These are phyloP conservation scores for Chrysochromulina parva DNA, from an alignment of 78 protist species.

Conservation along the genomic window DNA sequence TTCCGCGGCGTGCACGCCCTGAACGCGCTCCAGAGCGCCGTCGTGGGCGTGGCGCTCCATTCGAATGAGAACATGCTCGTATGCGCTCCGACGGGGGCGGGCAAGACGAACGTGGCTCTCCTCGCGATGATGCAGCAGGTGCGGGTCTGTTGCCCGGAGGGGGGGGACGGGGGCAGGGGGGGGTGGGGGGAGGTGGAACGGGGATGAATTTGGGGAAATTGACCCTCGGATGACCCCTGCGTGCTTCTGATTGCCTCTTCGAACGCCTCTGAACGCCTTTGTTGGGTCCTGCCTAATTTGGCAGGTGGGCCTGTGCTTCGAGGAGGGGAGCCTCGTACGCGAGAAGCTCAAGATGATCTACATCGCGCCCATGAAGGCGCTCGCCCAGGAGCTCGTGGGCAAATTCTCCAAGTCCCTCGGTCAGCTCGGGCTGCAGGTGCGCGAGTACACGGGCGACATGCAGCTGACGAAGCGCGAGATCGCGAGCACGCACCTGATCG, in stretches of 20 bases:
- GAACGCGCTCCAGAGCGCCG: conserved; percentile 26
- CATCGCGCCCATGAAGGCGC: conserved; percentile 99
- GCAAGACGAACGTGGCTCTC: conserved; percentile 83
- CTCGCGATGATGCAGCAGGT: conserved; percentile 68
- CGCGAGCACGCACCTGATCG: conserved; percentile 58
- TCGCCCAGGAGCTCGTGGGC: conserved; percentile 76
- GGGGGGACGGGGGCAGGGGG: too few species aligned
- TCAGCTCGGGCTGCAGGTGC: conserved; percentile 71
- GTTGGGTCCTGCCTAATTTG: not conserved
- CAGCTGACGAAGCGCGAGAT: conserved; percentile 92
- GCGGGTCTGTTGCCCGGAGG: conserved; percentile 49
- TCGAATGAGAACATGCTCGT: conserved; percentile 90
- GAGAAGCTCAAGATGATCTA: conserved; percentile 95
- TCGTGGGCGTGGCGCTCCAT: not conserved
- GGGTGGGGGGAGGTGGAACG: too few species aligned
- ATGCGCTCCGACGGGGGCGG: conserved; percentile 97
- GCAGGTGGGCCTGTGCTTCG: conserved; percentile 27
- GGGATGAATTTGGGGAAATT: too few species aligned
- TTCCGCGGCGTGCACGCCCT: conserved; percentile 37
- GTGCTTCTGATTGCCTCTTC: not conserved
- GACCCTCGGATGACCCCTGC: not conserved
- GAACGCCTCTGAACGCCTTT: too few species aligned
- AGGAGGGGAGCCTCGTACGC: conserved; percentile 30
- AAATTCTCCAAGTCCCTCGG: conserved; percentile 68
- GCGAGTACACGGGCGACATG: conserved; percentile 99